Evolutionary conservation across 331 rosid species (phyloP), one percentile per base, ranked within the genome.

Genomic region (Erythrophleum ivorense): DNA sequence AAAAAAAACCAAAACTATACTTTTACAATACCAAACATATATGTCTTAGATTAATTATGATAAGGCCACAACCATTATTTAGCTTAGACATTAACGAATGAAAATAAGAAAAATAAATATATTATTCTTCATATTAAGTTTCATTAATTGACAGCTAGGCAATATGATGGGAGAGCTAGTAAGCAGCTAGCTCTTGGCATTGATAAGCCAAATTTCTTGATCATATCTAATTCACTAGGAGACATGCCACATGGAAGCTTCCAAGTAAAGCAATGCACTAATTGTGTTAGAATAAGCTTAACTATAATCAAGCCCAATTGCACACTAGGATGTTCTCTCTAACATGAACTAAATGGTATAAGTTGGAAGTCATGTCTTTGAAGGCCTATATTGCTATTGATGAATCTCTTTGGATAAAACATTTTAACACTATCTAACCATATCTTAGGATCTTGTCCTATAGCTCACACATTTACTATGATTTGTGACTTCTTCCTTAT

Each of bases 371-470:
- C 90, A 5, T 66, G 52, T n/a, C 91, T 88, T 1, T 58, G 12
- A 3, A 84, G n/a, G 19, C 84, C 84, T 0, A 75, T 10, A 0
- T 69, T 29, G 15, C 8, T 53, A 8, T 75, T 5, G 2, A 7
- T 6, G 14, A 90, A 90, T 69, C 91, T 88, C 66, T 81, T 81
- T 3, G 87, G 89, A 9, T 65, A 62, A 38, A 88, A 90, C 9
- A 13, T 57, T 0, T 82, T 67, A 5, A 33, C 85, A 69, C 83
- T 81, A 0, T 43, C 48, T 6, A 89, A 85, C 94, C 94, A 88
- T 0, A 80, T 68, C 0, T 71, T 45, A 10, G 87, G 83, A 52
- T 89, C 92, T 31, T 79, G 3, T 10, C 90, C 92, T 15, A 89
- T 84, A 0, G 86, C 75, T 90, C 90, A 86, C 2, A 7, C 34